Evolutionary conservation across 2,329 filamentous ascomycete species (phyloP).

Genomic region (Paecilomyces sp.): DNA sequence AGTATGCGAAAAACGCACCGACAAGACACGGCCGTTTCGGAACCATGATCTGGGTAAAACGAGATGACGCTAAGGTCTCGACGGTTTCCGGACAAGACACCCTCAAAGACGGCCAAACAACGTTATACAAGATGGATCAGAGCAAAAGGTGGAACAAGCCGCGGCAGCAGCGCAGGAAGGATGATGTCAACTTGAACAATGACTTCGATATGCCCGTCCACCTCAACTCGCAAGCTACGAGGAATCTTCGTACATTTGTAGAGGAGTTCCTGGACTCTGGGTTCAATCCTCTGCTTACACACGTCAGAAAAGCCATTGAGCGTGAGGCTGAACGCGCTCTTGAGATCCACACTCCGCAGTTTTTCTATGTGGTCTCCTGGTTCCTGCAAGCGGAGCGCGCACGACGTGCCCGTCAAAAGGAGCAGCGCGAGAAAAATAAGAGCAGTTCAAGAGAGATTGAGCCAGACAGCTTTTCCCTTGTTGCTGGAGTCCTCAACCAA

Average conservation of each 20-base stretch:
- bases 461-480: constrained; percentile 71
- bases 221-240: constrained; percentile 66
- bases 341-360: constrained; percentile 71
- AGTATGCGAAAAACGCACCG: constrained; percentile 69
- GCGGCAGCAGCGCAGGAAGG: constrained; percentile 53
- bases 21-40: constrained; percentile 91
- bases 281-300: constrained; percentile 85
- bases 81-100: constrained; percentile 85
- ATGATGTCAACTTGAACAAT: constrained; percentile 52
- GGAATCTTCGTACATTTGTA: constrained; percentile 72
- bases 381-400: constrained; percentile 80
- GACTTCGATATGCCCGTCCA: constrained; percentile 70
- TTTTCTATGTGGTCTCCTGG: constrained; percentile 89
- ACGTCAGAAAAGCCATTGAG: constrained; percentile 82
- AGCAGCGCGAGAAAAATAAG: constrained; percentile 43
- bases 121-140: constrained; percentile 81
- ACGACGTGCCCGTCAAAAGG: constrained; percentile 56
- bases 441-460: constrained; percentile 48
- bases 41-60: constrained; percentile 94
- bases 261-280: constrained; percentile 91
- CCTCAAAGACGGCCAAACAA: constrained; percentile 63
- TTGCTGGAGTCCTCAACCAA: constrained; percentile 86
- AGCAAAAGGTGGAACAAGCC: constrained; percentile 87
- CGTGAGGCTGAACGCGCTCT: constrained; percentile 77
- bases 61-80: constrained; percentile 74